Evolutionary conservation across 2,329 filamentous ascomycete genomes (phyloP).

Genomic region (Leptographium radiaticola): DNA sequence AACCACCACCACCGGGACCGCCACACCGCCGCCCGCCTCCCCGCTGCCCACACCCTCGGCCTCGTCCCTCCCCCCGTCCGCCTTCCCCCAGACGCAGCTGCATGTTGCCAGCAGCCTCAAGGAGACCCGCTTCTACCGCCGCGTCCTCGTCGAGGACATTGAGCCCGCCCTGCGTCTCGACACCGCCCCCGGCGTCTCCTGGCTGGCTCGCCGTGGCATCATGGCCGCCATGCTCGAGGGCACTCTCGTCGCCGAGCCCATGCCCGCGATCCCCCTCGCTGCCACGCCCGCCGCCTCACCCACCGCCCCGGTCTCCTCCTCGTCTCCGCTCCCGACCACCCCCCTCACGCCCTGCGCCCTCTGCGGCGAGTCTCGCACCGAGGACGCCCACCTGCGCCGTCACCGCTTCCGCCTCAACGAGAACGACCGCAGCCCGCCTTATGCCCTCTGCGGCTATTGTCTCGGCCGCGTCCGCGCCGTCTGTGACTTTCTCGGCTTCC

Average conservation of each 20-base stretch:
- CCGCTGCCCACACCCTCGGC: slow-evolving; percentile 32
- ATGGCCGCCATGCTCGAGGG: slow-evolving; percentile 74
- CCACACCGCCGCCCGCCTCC: slow-evolving; percentile 15
- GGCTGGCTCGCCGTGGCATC: slow-evolving; percentile 80
- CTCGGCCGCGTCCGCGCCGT: slow-evolving; percentile 71
- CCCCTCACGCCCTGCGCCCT: slow-evolving; percentile 48
- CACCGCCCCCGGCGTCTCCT: slow-evolving; percentile 78
- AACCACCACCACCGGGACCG: slow-evolving; percentile 28
- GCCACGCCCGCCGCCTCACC: slow-evolving; percentile 28
- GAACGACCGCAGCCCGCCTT: slow-evolving; percentile 71
- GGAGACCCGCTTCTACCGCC: slow-evolving; percentile 90
- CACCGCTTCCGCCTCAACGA: slow-evolving; percentile 87
- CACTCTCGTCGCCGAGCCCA: slow-evolving; percentile 77
- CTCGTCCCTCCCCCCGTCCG: slow-evolving; percentile 19
- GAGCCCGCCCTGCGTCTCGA: slow-evolving; percentile 89
- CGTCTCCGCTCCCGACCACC: neutral
- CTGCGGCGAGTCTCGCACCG: slow-evolving; percentile 72
- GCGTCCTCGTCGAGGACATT: slow-evolving; percentile 76
- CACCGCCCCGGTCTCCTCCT: slow-evolving; percentile 33
- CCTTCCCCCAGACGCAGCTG: slow-evolving; percentile 19
- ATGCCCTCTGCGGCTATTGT: slow-evolving; percentile 84
- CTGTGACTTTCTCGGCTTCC: slow-evolving; percentile 84
- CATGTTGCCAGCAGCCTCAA: slow-evolving; percentile 38
- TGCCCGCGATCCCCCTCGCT: slow-evolving; percentile 35
- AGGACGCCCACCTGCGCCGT: slow-evolving; percentile 57